Percentiles rank a stretch among this genome's conserved stretches.
Evolutionary conservation across 108 stramenopile species (phyloP).

Genomic region (Cyclostephanos invisitatus): DNA sequence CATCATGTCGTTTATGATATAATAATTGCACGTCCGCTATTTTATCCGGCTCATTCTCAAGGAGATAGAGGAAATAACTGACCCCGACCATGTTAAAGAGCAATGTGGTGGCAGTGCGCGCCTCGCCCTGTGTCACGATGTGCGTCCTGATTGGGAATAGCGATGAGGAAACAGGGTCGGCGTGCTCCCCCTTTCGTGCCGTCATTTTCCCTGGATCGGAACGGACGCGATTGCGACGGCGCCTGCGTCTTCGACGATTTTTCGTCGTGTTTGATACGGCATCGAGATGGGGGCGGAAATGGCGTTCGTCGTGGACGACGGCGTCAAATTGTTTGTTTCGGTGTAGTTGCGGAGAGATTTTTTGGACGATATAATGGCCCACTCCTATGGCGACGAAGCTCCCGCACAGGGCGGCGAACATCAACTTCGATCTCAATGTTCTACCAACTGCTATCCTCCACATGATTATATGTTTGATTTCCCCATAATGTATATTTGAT

Average conservation of each 20-base stretch:
- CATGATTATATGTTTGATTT: background rate
- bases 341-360: conserved; percentile 4
- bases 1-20: conserved; percentile 15
- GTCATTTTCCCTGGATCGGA: background rate
- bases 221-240: background rate
- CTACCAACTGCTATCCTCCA: background rate
- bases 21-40: conserved; percentile 19
- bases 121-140: conserved; percentile 36
- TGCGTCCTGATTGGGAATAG: conserved; percentile 25
- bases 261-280: background rate
- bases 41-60: conserved; percentile 8
- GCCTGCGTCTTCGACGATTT: background rate
- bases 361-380: conserved; percentile 7
- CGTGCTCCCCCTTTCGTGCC: background rate
- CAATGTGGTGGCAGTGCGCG: conserved; percentile 44
- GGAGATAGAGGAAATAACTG: conserved; percentile 41
- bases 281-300: background rate
- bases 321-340: background rate
- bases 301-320: background rate
- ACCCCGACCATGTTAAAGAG: conserved; percentile 44
- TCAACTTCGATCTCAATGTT: background rate
- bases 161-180: background rate
- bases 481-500: too few relatives aligned
- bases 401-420: conserved; percentile 3
- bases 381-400: conserved; percentile 5